phyloP scores from a whole-genome alignment of 371 early-diverging fungal species.

The Rhizopus delemar region DNA sequence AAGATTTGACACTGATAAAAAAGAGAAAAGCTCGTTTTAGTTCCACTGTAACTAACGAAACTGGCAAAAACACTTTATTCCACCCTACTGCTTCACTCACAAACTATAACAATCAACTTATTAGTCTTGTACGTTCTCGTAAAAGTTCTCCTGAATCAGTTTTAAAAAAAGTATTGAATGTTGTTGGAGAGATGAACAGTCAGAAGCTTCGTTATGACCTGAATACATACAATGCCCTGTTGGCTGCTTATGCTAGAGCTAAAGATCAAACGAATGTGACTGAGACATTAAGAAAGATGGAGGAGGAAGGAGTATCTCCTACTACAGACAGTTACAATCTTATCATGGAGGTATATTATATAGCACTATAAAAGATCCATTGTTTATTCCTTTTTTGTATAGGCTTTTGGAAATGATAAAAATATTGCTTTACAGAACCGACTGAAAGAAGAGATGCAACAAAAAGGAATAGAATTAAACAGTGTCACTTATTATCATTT shows the following conservation, averaged over 20 bases:
- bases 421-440: constrained; percentile 22
- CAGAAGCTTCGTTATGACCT: constrained; percentile 45
- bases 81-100: constrained; percentile 40
- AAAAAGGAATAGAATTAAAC: constrained; percentile 35
- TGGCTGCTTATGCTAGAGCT: constrained; percentile 46
- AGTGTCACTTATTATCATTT: constrained; percentile 44
- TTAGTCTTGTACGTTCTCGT: constrained; percentile 13
- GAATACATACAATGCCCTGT: constrained; percentile 52
- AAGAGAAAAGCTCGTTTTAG: neutral
- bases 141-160: constrained; percentile 12
- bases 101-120: constrained; percentile 29
- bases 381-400: neutral
- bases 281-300: constrained; percentile 35
- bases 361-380: neutral
- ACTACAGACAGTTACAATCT: constrained; percentile 39
- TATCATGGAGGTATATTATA: constrained; percentile 29
- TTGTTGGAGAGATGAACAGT: constrained; percentile 34
- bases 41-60: neutral
- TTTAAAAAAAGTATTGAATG: constrained; percentile 21
- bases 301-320: constrained; percentile 29
- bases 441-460: constrained; percentile 36
- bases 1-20: too few species aligned
- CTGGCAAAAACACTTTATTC: constrained; percentile 14
- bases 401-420: constrained; percentile 36
- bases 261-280: constrained; percentile 16